phyloP scores from a whole-genome alignment of 345 rosid genomes.

The Syzygium aromaticum region DNA sequence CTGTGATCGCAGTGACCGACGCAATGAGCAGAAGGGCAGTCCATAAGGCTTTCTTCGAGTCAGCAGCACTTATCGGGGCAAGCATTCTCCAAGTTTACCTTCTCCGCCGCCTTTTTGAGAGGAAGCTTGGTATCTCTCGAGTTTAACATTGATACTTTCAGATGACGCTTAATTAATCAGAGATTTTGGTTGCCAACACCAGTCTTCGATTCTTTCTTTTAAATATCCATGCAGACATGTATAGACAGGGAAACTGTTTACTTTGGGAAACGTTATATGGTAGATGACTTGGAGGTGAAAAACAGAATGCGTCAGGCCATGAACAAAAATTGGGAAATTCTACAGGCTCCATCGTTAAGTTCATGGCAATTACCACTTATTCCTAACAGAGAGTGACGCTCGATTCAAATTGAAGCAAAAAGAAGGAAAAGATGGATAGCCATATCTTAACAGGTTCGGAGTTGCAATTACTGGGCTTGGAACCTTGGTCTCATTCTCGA shows the following conservation, averaged over 20 bases:
- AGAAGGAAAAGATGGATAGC: not conserved
- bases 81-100: conserved; percentile 59
- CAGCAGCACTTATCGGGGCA: conserved; percentile 47
- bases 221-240: not conserved
- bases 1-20: conserved; percentile 43
- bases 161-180: not conserved
- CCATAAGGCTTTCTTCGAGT: conserved; percentile 59
- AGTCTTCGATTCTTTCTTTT: not conserved
- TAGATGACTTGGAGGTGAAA: not conserved
- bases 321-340: not conserved
- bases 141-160: conserved; percentile 20
- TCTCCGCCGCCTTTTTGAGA: conserved; percentile 51
- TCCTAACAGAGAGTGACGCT: not conserved
- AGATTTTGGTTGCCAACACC: not conserved
- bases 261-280: not conserved
- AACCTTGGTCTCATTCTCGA: not conserved
- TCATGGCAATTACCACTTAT: not conserved
- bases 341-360: not conserved
- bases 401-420: not conserved
- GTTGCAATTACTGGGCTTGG: not conserved
- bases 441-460: not conserved
- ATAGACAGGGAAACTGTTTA: not conserved
- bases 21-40: conserved; percentile 52
- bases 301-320: not conserved
- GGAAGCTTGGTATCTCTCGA: conserved; percentile 57